Evolutionary conservation across 1,139 yeast species (phyloP), one percentile per base, ranked within the genome.

Genomic region (Hyphopichia buzzinii): DNA sequence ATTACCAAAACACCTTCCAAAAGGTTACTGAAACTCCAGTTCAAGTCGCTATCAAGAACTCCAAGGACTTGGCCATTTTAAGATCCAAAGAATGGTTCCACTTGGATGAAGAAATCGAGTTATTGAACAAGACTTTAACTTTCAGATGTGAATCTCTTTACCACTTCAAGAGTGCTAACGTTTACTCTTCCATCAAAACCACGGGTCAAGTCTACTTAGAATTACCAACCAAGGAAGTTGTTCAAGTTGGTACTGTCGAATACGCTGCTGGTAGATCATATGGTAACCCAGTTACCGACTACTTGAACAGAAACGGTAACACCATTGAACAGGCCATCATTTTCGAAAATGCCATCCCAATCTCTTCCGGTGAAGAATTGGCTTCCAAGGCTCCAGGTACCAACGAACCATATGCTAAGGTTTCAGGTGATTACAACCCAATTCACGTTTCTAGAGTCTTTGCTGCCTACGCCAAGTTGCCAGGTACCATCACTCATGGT

Each of bases 81-180:
- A 81, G 81, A 56, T 88, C 97, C 17, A 92, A 94, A 75, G 97
- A 92, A 67, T 92, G 99, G 98, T 90, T 94, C 81, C 90, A 87
- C 58, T 73, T 84, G 55, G 86, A 84, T 49, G 64, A 74, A 42
- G 81, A 79, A 33, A 64, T 81, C 46, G 92, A 87, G 47, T 74
- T 92, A 54, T 73, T 87, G 51, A 79, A 82, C 57, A 80, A 89
- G 69, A 80, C 84, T 35, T 76, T 92, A 60, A 87, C 90, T 31
- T 92, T 92, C 78, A 84, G 97, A 67, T 83, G 90, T 53, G 82
- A 86, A 59, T 84, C 97, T 27, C 80, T 83, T 46, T 84, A 87
- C 56, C 79, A 85, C 49, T 90, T 77, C 77, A 87, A 85, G 72
- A 73, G 82, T 55, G 83, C 81, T 44, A 72, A 76, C 39, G 81